Evolutionary conservation across 768 basidiomycete genomes (phyloP).

Genomic region (Trametes cubensis): DNA sequence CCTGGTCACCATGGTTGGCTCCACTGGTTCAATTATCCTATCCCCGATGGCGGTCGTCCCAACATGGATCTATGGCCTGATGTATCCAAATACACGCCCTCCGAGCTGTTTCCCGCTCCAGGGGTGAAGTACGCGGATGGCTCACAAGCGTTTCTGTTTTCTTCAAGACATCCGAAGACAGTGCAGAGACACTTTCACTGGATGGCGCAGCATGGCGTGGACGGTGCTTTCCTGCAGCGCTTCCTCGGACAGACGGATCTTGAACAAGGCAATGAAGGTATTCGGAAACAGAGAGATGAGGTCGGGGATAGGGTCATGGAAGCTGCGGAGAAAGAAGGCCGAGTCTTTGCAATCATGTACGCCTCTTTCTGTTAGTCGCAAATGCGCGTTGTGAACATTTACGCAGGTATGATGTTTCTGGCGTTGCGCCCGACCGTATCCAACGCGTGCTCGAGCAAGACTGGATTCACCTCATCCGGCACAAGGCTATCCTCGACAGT

Average conservation of each 20-base stretch:
- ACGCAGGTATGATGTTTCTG: conserved; percentile 80
- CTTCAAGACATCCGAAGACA: conserved; percentile 74
- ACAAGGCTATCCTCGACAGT: conserved; percentile 64
- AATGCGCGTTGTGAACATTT: background rate
- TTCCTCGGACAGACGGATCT: conserved; percentile 70
- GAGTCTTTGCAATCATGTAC: conserved; percentile 85
- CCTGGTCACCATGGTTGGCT: conserved; percentile 85
- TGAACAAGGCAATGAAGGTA: conserved; percentile 54
- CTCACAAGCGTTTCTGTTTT: conserved; percentile 71
- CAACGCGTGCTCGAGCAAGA: conserved; percentile 68
- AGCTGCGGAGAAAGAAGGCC: conserved; percentile 77
- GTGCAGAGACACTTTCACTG: conserved; percentile 77
- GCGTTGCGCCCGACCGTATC: conserved; percentile 73
- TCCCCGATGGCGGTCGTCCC: conserved; percentile 68
- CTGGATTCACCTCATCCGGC: conserved; percentile 69
- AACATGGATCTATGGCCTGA: conserved; percentile 85
- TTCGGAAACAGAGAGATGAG: conserved; percentile 69
- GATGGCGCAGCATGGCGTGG: conserved; percentile 83
- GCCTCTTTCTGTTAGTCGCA: conserved; percentile 30
- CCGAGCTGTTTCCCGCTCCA: conserved; percentile 70
- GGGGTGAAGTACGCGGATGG: conserved; percentile 62
- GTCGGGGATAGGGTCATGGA: conserved; percentile 70
- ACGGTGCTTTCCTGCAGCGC: conserved; percentile 82
- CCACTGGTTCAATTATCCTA: conserved; percentile 77
- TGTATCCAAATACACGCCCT: conserved; percentile 65